Evolutionary conservation across 1,284 basidiomycete genomes (phyloP).

Genomic region (Marasmius oreades): DNA sequence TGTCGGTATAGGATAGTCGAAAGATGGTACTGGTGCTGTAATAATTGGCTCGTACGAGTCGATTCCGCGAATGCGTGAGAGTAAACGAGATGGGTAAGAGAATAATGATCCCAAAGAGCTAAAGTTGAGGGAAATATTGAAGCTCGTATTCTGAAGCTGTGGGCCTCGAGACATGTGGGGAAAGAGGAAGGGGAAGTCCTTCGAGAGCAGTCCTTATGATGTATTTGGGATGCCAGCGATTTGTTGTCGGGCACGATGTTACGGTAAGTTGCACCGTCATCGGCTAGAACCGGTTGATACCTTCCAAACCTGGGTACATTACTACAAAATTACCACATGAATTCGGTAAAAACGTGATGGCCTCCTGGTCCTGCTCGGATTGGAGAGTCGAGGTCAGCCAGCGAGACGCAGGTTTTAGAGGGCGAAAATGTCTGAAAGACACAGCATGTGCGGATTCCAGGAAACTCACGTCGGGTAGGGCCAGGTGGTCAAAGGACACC

Average conservation of each 20-base stretch:
- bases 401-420: too few species aligned
- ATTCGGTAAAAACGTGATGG: neutral
- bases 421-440: too few species aligned
- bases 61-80: conserved; percentile 38
- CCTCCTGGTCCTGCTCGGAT: neutral
- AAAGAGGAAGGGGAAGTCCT: neutral
- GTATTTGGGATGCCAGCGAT: neutral
- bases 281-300: neutral
- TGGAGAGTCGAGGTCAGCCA: neutral
- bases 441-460: too few species aligned
- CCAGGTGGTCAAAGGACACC: too few species aligned
- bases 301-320: neutral
- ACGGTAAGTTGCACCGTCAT: too few species aligned
- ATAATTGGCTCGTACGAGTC: conserved; percentile 20
- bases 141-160: conserved; percentile 8
- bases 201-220: neutral
- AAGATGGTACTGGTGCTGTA: conserved; percentile 1
- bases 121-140: conserved; percentile 36
- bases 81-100: conserved; percentile 37
- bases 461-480: too few species aligned
- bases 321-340: neutral
- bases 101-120: conserved; percentile 28
- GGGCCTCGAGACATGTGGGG: neutral
- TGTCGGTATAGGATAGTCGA: conserved; percentile 3
- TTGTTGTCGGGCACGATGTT: neutral